Base-by-base conservation (phyloP, 495 filamentous ascomycete genomes). In the Penicillium taxi region DNA sequence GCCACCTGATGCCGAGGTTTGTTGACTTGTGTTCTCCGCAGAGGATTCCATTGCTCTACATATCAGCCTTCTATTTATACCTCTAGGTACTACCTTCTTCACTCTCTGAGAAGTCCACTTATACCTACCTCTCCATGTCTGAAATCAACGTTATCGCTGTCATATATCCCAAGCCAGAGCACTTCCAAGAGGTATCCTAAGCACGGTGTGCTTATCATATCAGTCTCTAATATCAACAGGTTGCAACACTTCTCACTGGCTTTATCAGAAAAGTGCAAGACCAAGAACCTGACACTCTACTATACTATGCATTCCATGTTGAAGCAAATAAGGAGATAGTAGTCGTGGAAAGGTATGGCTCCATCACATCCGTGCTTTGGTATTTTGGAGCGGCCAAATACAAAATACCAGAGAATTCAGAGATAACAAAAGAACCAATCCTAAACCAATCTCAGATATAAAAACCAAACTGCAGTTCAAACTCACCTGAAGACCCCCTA, bases 91-190 rank as follows among this genome's bases (percentile, higher is more conserved):
- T n/a, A n/a, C n/a, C n/a, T n/a, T n/a, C n/a, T n/a, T n/a, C n/a
- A n/a, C n/a, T n/a, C n/a, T n/a, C n/a, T n/a, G n/a, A n/a, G n/a
- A n/a, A n/a, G n/a, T n/a, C n/a, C n/a, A n/a, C n/a, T n/a, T 24
- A 17, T 13, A 44, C n/a, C 42, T n/a, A n/a, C n/a, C n/a, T n/a
- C n/a, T n/a, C n/a, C n/a, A 56, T 54, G 53, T 44, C 53, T 2
- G 53, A 48, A 34, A 41, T 64, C 24, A 61, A 61, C 27, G 46
- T 60, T 19, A 44, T 51, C 4, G 60, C 53, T 6, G 35, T 56
- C 2, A 35, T 61, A 16, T 47, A 41, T 20, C 53, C 53, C 6
- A 55, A 64, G 48, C 44, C 60, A 2, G 58, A 53, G 25, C 56
- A 64, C 21, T 41, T 55, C 17, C 45, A 56, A 9, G 60, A 61